Evolutionary conservation across 371 early-diverging fungal genomes (phyloP).

Genomic region (Cokeromyces recurvatus): DNA sequence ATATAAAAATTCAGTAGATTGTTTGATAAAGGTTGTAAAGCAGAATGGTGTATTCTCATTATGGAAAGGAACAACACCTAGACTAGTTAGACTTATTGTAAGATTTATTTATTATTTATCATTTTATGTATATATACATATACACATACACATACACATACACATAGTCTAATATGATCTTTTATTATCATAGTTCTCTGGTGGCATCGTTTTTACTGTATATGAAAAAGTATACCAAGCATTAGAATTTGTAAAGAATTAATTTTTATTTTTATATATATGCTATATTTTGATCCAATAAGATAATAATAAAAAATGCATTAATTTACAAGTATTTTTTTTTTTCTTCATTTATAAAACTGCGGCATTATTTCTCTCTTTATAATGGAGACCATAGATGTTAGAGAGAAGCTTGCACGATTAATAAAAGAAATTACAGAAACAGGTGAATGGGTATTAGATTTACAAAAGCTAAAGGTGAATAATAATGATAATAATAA

Average conservation of each 20-base stretch:
- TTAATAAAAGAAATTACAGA: constrained; percentile 35
- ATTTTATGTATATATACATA: too few relatives aligned
- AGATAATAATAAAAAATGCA: too few relatives aligned
- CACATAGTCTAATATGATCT: neutral
- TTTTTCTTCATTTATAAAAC: neutral
- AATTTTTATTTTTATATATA: too few relatives aligned
- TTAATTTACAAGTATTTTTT: too few relatives aligned
- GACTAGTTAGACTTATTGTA: constrained; percentile 82
- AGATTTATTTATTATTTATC: constrained; percentile 19
- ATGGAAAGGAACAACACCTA: constrained; percentile 93
- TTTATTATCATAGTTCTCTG: constrained; percentile 64
- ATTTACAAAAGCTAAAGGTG: constrained; percentile 31
- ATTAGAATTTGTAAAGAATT: constrained; percentile 14
- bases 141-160: too few relatives aligned
- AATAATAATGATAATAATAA: too few relatives aligned
- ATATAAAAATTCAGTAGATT: constrained; percentile 72
- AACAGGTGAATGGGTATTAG: constrained; percentile 38
- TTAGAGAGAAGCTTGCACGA: constrained; percentile 13
- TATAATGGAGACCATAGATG: too few relatives aligned
- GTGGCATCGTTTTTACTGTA: constrained; percentile 90
- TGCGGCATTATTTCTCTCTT: constrained; percentile 14
- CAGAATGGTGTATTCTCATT: constrained; percentile 77
- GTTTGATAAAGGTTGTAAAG: constrained; percentile 64
- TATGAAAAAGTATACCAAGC: constrained; percentile 73
- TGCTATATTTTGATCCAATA: too few relatives aligned